A percentile compares a stretch with the other conserved stretches of the same genome.
These are phyloP conservation scores for Fusarium albidum DNA, from an alignment of 2,329 filamentous ascomycete species.

Conservation along the genomic window DNA sequence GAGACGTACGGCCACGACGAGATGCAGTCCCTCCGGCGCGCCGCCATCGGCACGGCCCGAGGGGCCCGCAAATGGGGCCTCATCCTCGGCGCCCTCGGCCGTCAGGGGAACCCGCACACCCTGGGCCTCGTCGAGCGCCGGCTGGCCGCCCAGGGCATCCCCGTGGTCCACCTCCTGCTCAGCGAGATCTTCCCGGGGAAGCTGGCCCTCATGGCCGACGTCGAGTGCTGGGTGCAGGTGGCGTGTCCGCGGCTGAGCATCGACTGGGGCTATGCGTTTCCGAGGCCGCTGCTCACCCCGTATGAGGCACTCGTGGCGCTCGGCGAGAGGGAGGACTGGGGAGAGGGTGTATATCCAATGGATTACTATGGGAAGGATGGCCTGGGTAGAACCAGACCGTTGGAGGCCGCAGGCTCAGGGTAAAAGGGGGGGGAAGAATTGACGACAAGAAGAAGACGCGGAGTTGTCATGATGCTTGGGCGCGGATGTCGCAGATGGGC, in stretches of 20 bases:
- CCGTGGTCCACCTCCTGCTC: slow-evolving; percentile 84
- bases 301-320: slow-evolving; percentile 96
- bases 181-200: slow-evolving; percentile 98
- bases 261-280: slow-evolving; percentile 98
- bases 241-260: slow-evolving; percentile 97
- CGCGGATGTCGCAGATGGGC: no score
- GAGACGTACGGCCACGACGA: slow-evolving; percentile 93
- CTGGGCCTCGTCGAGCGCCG: slow-evolving; percentile 85
- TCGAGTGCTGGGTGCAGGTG: slow-evolving; percentile 98
- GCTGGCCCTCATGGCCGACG: slow-evolving; percentile 89
- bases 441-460: slow-evolving; percentile 8
- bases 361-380: slow-evolving; percentile 97
- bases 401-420: slow-evolving; percentile 39
- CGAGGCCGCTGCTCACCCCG: slow-evolving; percentile 85
- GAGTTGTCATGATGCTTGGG: neutral
- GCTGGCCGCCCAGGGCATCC: slow-evolving; percentile 75
- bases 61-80: slow-evolving; percentile 90
- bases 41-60: slow-evolving; percentile 79
- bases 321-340: slow-evolving; percentile 80
- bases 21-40: slow-evolving; percentile 81
- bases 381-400: slow-evolving; percentile 76
- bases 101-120: slow-evolving; percentile 95
- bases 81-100: slow-evolving; percentile 89
- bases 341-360: slow-evolving; percentile 86
- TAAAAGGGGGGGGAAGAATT: slow-evolving; percentile 11